Evolutionary conservation across 2,329 filamentous ascomycete species (phyloP), one percentile per base, ranked within the genome.

Genomic region (Leptodontidium sp.): DNA sequence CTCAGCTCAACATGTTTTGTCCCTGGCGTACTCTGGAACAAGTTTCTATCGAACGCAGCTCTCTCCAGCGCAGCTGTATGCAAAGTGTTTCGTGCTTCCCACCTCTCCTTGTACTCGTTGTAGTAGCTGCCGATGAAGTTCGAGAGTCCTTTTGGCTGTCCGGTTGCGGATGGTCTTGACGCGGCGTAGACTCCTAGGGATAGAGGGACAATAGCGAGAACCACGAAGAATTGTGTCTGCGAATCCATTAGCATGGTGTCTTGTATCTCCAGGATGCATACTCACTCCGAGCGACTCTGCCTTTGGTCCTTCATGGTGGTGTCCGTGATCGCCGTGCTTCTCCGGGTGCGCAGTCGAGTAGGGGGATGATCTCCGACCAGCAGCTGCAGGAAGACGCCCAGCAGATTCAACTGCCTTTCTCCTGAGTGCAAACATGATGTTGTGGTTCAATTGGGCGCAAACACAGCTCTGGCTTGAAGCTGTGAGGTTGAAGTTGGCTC

Each of bases 51-150:
- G 62, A 82, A 80, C 45, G 86, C 89, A 29, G 88, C 89, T 80
- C 87, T 86, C 81, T 91, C 88, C 71, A 90, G 80, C 72, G 86
- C 84, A 68, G 82, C 81, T 12, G 86, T 87, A 79, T 90, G 89
- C 63, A 90, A 76, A 65, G 85, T 84, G 76, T 90, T 91, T 74
- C 84, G 82, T 73, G 83, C 80, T 65, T 84, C 84, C 79, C 84
- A 87, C 52, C 81, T 77, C 68, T 86, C 83, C 74, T 87, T 82
- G 68, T 83, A 84, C 26, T 84, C 79, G 45, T 83, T 83, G 78
- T 86, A 90, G 78, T 86, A 90, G 73, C 84, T 84, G 72, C 84
- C 80, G 76, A 91, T 88, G 75, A 87, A 35, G 35, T 69, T 76
- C 78, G 84, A 83, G 68, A 87, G 76, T 70, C 79, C 79, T 4